Evolutionary conservation across 352 stramenopile species (phyloP).

Genomic region (Thraustochytrium sp.): DNA sequence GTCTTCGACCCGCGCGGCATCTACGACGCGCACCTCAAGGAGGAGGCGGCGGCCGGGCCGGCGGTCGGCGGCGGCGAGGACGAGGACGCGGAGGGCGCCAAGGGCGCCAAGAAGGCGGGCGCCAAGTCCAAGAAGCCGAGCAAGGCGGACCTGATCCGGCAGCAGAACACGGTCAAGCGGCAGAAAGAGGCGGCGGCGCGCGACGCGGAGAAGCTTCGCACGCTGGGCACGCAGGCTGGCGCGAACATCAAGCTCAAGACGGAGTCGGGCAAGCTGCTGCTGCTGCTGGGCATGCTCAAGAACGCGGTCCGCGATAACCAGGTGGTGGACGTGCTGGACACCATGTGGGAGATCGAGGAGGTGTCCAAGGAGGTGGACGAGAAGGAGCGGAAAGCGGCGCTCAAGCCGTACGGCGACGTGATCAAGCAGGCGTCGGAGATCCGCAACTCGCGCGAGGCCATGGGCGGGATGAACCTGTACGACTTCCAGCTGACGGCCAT

Average conservation of each 20-base stretch:
- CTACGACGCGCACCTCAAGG: conserved; percentile 17
- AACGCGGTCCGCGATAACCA: conserved; percentile 34
- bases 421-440: conserved; percentile 35
- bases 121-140: conserved; percentile 10
- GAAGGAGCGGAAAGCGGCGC: conserved; percentile 3
- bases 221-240: conserved; percentile 15
- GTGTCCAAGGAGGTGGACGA: conserved; percentile 29
- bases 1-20: conserved; percentile 43
- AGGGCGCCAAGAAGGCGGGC: conserved; percentile 9
- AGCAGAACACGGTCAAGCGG: conserved; percentile 15
- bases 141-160: conserved; percentile 32
- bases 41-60: not conserved
- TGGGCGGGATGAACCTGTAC: conserved; percentile 19
- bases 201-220: conserved; percentile 44
- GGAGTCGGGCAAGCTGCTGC: conserved; percentile 40
- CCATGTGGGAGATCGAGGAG: conserved; percentile 45
- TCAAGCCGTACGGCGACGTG: conserved; percentile 40
- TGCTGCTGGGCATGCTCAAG: conserved; percentile 38
- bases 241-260: conserved; percentile 44
- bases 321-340: conserved; percentile 38
- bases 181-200: conserved; percentile 35
- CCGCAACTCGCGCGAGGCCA: not conserved
- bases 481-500: conserved; percentile 44
- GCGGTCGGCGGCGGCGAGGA: not conserved
- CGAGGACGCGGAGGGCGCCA: not conserved